Base-by-base conservation (phyloP, 1,284 basidiomycete species). In the Papiliotrema laurentii region DNA sequence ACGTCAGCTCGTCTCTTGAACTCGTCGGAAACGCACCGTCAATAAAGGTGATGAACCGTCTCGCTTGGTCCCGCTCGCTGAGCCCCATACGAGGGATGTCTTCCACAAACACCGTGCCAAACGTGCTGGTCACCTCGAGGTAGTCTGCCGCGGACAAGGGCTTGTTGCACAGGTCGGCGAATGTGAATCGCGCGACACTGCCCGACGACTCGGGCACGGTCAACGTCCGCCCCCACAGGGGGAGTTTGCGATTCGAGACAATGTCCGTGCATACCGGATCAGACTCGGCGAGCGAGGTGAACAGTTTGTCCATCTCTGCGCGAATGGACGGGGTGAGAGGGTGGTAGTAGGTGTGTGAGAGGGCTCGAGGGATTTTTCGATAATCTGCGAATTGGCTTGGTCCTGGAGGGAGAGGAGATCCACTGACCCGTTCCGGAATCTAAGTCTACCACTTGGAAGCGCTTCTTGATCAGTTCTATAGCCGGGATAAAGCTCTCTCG, bases 1-100 rank as follows among this genome's bases (percentile, higher is more conserved):
- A 37, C 18, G 30, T 51, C 36, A 49, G 46, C 30, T 18, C 16
- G 4, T 2, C n/a, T 48, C 42, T n/a, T 10, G 33, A 21, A 21
- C 9, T 16, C 5, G 16, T 19, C 7, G 1, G 5, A 2, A 16
- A 77, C 79, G 62, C 59, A 80, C 87, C 89, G 76, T 98, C 94
- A 64, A 98, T 86, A 64, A 97, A 97, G 0, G 93, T 96, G 71
- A 98, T 98, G 70, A 98, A 97, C 52, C 96, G 79, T 52, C 94
- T 79, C 6, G 92, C 92, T 76, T 86, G 80, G 71, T 98, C 96
- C 73, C 96, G 91, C 72, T 86, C 82, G 50, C 83, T 80, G 57
- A 97, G 70, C 1, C 84, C 86, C 83, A 99, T 86, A 76, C 87
- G 86, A 36, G 89, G 90, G 21, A 98, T 82, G 59, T 89, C 85